A percentile compares a stretch with the other conserved stretches of the same genome.
These are phyloP conservation scores for Candida sanyiensis DNA, from an alignment of 805 yeast species.

Conservation along the genomic window DNA sequence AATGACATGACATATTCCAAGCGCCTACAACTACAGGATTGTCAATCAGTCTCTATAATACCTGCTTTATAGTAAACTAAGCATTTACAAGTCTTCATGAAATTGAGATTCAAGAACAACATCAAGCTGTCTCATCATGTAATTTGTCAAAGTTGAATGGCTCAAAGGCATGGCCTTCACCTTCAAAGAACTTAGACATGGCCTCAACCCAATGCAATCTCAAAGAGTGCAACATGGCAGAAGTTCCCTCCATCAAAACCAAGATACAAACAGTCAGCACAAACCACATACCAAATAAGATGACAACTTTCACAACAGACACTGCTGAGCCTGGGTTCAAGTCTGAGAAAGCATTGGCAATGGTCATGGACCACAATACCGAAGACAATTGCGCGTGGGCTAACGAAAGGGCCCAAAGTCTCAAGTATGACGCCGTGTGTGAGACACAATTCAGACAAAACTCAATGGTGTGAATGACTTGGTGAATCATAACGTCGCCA, in stretches of 20 bases:
- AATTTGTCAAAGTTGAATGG: conserved; percentile 67
- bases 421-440: conserved; percentile 94
- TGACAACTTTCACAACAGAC: conserved; percentile 71
- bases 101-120: too few relatives aligned
- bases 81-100: neutral
- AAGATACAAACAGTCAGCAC: conserved; percentile 82
- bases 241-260: conserved; percentile 97
- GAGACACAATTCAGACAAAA: conserved; percentile 96
- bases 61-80: neutral
- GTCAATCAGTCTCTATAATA: neutral
- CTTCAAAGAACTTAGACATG: conserved; percentile 96
- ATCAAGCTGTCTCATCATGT: conserved; percentile 4
- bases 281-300: conserved; percentile 93
- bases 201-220: conserved; percentile 99
- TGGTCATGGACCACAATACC: conserved; percentile 92
- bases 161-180: conserved; percentile 86
- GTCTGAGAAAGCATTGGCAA: conserved; percentile 65
- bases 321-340: conserved; percentile 40
- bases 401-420: conserved; percentile 95
- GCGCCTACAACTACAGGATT: neutral
- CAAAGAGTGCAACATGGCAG: conserved; percentile 98
- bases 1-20: too few relatives aligned
- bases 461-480: conserved; percentile 96
- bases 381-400: conserved; percentile 96
- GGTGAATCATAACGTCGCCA: conserved; percentile 96